Percentiles rank a stretch among this genome's conserved stretches.
Conservation (phyloP, 1,284 basidiomycete species). For the Ganoderma leucocontextum region DNA sequence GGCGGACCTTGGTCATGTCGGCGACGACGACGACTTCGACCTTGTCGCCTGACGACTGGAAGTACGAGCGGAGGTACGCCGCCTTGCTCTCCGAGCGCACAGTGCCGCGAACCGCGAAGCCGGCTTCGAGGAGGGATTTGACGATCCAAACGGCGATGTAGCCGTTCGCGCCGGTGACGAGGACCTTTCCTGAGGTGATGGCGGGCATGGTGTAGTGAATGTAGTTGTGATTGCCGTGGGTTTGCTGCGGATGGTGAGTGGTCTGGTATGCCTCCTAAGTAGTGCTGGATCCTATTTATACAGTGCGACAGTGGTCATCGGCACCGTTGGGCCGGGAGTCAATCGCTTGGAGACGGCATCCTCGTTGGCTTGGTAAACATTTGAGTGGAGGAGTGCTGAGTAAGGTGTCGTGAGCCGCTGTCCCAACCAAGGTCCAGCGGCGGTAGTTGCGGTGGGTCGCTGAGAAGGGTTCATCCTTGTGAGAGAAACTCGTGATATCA, state of each 20-base stretch:
- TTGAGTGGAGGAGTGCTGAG: background rate
- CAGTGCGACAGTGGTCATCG: background rate
- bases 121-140: slow-evolving; percentile 47
- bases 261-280: background rate
- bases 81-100: slow-evolving; percentile 62
- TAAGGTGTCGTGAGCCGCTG: background rate
- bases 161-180: slow-evolving; percentile 53
- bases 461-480: background rate
- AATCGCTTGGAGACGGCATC: background rate
- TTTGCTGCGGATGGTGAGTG: background rate
- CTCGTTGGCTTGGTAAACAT: background rate
- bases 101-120: slow-evolving; percentile 59
- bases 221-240: background rate
- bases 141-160: slow-evolving; percentile 53
- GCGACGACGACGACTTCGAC: slow-evolving; percentile 61
- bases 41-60: slow-evolving; percentile 53
- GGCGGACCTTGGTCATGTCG: slow-evolving; percentile 60
- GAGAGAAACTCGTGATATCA: background rate
- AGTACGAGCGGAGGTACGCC: slow-evolving; percentile 55
- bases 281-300: background rate
- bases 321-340: background rate
- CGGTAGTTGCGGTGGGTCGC: background rate
- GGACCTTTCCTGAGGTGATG: slow-evolving; percentile 42
- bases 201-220: slow-evolving; percentile 36
- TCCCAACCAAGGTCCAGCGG: background rate